Conservation (phyloP, 495 filamentous ascomycete species). For the Astrothelium subdiscretum region DNA sequence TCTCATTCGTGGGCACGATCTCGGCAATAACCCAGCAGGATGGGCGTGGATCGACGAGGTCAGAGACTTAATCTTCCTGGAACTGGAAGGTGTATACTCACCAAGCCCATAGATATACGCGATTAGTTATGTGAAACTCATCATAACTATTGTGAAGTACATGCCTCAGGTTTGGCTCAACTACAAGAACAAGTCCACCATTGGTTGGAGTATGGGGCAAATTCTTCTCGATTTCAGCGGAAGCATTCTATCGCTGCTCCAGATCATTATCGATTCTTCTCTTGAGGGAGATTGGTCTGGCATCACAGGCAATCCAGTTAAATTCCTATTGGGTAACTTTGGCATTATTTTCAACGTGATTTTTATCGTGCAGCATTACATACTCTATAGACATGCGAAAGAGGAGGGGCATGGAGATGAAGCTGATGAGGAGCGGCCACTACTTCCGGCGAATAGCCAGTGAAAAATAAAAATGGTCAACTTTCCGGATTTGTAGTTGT, state of each 20-base stretch:
- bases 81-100: background rate
- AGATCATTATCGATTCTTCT: conserved; percentile 74
- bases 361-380: conserved; percentile 81
- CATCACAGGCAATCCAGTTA: conserved; percentile 81
- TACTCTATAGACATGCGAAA: conserved; percentile 43
- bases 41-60: conserved; percentile 80
- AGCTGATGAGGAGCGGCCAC: background rate
- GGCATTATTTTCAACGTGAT: conserved; percentile 76
- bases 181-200: conserved; percentile 67
- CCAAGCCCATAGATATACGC: conserved; percentile 53
- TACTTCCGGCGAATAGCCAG: background rate
- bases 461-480: background rate
- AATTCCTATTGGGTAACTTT: conserved; percentile 73
- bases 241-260: conserved; percentile 68
- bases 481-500: too few relatives aligned
- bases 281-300: conserved; percentile 81
- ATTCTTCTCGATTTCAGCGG: conserved; percentile 78
- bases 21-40: conserved; percentile 38
- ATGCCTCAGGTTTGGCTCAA: conserved; percentile 77
- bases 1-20: conserved; percentile 41
- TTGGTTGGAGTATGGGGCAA: conserved; percentile 76
- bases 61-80: background rate
- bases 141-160: conserved; percentile 84
- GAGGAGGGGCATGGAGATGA: background rate
- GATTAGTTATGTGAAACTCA: conserved; percentile 75